These are phyloP conservation scores for Emergomyces pasteurianus DNA, from an alignment of 2,329 filamentous ascomycete species.

Conservation along the genomic window DNA sequence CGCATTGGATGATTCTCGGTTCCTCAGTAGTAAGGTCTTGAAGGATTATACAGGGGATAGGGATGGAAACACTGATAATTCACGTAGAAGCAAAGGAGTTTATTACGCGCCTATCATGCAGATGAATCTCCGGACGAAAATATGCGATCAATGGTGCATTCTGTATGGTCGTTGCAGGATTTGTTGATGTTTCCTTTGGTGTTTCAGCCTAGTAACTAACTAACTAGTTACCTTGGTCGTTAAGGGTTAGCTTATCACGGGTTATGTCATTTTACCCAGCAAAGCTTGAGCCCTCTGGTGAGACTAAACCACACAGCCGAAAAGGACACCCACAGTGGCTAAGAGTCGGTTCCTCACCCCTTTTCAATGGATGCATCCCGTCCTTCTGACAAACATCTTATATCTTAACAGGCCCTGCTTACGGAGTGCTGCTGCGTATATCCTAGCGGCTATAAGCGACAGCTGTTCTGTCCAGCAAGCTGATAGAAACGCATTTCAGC, in stretches of 20 bases:
- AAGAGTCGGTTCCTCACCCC: no score
- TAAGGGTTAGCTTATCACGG: not conserved
- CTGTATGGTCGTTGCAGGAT: not conserved
- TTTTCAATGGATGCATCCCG: no score
- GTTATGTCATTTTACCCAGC: no score
- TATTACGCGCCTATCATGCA: not conserved
- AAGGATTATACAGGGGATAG: not conserved
- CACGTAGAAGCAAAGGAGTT: not conserved
- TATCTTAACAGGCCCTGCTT: no score
- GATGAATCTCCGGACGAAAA: not conserved
- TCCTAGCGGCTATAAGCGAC: no score
- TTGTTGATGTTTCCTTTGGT: not conserved
- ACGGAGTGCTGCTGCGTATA: no score
- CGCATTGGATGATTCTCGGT: not conserved
- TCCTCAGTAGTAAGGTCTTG: not conserved
- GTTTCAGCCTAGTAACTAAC: constrained; percentile 1
- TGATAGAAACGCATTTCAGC: no score
- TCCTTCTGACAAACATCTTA: no score
- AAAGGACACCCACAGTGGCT: no score
- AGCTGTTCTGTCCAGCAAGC: no score
- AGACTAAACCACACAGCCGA: no score
- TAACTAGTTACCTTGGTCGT: not conserved
- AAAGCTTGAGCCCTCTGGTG: no score
- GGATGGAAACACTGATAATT: not conserved
- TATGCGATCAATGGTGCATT: not conserved